Evolutionary conservation across 768 basidiomycete species (phyloP).

Genomic region (Auriscalpium vulgare): DNA sequence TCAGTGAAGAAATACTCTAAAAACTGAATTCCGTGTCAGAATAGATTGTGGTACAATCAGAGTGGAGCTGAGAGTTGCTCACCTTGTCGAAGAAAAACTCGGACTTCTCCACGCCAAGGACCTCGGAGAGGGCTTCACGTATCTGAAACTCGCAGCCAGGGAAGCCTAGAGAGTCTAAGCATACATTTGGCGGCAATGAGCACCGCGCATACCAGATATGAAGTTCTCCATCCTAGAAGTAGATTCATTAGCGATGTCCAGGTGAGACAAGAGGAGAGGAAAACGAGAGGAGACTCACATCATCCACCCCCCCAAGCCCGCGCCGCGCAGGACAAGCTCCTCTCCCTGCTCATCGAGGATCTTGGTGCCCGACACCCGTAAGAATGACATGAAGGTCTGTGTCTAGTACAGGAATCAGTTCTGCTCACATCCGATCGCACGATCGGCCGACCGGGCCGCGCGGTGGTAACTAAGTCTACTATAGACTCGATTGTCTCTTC

Average conservation of each 20-base stretch:
- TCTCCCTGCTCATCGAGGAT: slow-evolving; percentile 22
- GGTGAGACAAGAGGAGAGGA: neutral
- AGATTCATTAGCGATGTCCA: slow-evolving; percentile 27
- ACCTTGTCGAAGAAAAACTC: slow-evolving; percentile 38
- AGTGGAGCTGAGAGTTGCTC: neutral
- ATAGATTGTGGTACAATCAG: neutral
- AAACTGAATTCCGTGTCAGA: slow-evolving; percentile 21
- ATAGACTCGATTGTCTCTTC: neutral
- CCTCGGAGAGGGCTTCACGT: slow-evolving; percentile 26
- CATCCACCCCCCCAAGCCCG: slow-evolving; percentile 30
- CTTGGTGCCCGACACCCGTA: slow-evolving; percentile 20
- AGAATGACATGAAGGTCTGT: slow-evolving; percentile 8
- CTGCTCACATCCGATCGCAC: neutral
- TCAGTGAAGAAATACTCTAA: slow-evolving; percentile 37
- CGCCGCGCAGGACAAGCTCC: slow-evolving; percentile 25
- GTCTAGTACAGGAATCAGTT: neutral
- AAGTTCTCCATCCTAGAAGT: slow-evolving; percentile 17
- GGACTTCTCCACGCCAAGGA: slow-evolving; percentile 28
- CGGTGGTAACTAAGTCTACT: too few species aligned
- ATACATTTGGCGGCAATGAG: neutral
- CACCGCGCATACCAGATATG: slow-evolving; percentile 11
- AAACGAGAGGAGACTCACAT: neutral
- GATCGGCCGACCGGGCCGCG: neutral
- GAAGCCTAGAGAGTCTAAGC: slow-evolving; percentile 21
- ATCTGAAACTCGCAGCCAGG: slow-evolving; percentile 33